phyloP scores from a whole-genome alignment of 2,329 filamentous ascomycete species.

The Talaromyces amestolkiae region DNA sequence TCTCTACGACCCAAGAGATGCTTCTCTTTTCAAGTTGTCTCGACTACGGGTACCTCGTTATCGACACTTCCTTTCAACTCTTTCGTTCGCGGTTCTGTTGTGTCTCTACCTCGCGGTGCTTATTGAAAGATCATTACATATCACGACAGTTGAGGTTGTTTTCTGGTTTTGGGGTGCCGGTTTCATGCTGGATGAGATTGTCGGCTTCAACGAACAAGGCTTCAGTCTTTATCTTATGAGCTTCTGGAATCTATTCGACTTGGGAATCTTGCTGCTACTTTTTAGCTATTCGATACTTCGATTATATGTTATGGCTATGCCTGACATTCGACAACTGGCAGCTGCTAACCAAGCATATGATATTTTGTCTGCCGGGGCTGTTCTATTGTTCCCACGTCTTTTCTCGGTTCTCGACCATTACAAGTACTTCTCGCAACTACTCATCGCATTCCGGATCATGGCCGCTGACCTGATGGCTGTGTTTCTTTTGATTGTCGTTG shows the following conservation, averaged over 20 bases:
- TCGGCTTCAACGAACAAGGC: slow-evolving; percentile 94
- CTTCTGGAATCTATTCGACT: slow-evolving; percentile 94
- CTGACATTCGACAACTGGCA: slow-evolving; percentile 64
- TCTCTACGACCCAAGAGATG: slow-evolving; percentile 85
- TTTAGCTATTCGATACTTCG: slow-evolving; percentile 88
- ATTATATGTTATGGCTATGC: slow-evolving; percentile 79
- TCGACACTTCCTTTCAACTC: slow-evolving; percentile 81
- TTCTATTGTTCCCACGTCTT: slow-evolving; percentile 82
- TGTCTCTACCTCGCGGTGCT: slow-evolving; percentile 83
- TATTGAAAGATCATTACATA: slow-evolving; percentile 68
- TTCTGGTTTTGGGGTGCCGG: slow-evolving; percentile 99
- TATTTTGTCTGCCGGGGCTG: slow-evolving; percentile 86
- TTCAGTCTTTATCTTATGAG: slow-evolving; percentile 97
- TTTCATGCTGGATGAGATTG: slow-evolving; percentile 94
- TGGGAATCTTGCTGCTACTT: slow-evolving; percentile 82
- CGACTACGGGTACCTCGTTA: slow-evolving; percentile 88
- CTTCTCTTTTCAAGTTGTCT: slow-evolving; percentile 87
- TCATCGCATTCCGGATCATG: slow-evolving; percentile 94
- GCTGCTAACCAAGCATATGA: slow-evolving; percentile 88
- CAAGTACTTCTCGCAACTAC: slow-evolving; percentile 89
- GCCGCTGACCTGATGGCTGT: slow-evolving; percentile 83
- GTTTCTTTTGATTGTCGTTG: slow-evolving; percentile 77
- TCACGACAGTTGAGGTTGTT: slow-evolving; percentile 78
- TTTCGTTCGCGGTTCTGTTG: slow-evolving; percentile 81
- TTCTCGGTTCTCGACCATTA: slow-evolving; percentile 95